phyloP scores from a whole-genome alignment of 768 basidiomycete species.

The Suillus hirtellus region DNA sequence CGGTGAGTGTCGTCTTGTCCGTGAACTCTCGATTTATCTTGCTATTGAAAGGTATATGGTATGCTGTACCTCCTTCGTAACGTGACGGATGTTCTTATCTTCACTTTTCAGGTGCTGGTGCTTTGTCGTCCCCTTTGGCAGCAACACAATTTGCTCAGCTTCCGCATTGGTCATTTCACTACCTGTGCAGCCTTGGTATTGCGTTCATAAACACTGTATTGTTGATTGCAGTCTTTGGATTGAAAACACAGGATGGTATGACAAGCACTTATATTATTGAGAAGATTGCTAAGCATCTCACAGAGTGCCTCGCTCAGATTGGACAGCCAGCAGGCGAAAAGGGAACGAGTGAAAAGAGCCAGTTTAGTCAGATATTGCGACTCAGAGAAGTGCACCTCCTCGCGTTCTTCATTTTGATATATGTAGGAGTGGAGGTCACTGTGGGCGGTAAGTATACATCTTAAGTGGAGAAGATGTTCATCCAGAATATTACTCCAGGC shows the following conservation, averaged over 20 bases:
- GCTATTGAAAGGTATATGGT: conserved; percentile 1
- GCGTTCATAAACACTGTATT: conserved; percentile 53
- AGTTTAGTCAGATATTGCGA: conserved; percentile 47
- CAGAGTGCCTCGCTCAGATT: conserved; percentile 39
- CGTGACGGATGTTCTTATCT: background rate
- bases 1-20: conserved; percentile 28
- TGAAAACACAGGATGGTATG: conserved; percentile 67
- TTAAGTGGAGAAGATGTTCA: background rate
- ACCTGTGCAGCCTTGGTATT: conserved; percentile 60
- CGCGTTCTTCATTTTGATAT: conserved; percentile 45
- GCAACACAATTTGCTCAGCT: conserved; percentile 51
- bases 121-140: conserved; percentile 50
- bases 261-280: conserved; percentile 1
- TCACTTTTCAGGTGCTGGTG: conserved; percentile 40
- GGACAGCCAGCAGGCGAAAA: conserved; percentile 32
- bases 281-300: background rate
- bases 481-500: conserved; percentile 33
- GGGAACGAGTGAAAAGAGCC: conserved; percentile 33
- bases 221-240: conserved; percentile 57
- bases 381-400: conserved; percentile 44
- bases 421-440: conserved; percentile 55
- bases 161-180: conserved; percentile 42
- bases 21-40: background rate
- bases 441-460: conserved; percentile 39
- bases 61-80: background rate